Conservation (phyloP, 192 early-diverging fungal genomes). For the Linnemannia hyalina region DNA sequence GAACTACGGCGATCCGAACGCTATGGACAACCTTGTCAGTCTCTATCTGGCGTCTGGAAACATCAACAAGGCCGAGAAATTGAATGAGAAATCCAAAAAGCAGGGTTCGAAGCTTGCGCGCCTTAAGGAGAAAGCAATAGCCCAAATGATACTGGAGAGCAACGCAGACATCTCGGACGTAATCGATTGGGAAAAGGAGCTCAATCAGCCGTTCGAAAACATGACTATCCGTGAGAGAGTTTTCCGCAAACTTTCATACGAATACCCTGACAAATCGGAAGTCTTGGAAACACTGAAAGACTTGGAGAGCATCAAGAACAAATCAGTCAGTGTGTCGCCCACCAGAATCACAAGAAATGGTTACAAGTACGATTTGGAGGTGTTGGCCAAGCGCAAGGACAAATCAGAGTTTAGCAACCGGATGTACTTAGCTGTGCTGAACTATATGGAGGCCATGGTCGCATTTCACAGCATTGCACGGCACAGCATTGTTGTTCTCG, state of each 20-base stretch:
- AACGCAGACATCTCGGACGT: conserved; percentile 40
- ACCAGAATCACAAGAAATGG: conserved; percentile 19
- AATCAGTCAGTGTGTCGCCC: conserved; percentile 27
- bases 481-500: conserved; percentile 42
- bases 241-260: conserved; percentile 39
- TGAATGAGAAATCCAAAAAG: conserved; percentile 45
- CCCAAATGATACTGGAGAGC: conserved; percentile 27
- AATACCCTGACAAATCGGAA: conserved; percentile 39
- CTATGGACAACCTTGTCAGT: conserved; percentile 43
- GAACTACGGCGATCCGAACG: conserved; percentile 50
- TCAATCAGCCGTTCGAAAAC: conserved; percentile 47
- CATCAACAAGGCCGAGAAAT: conserved; percentile 49
- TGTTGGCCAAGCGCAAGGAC: conserved; percentile 42
- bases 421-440: conserved; percentile 46
- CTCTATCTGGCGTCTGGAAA: conserved; percentile 43
- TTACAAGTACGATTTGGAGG: conserved; percentile 47
- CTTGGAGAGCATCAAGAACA: conserved; percentile 36
- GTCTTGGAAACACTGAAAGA: conserved; percentile 29
- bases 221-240: conserved; percentile 44
- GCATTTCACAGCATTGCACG: conserved; percentile 28
- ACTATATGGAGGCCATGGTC: conserved; percentile 33
- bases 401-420: conserved; percentile 48
- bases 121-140: conserved; percentile 38
- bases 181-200: conserved; percentile 45
- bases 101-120: conserved; percentile 41